These are phyloP conservation scores for Dactylellina drechsleri DNA, from an alignment of 2,329 filamentous ascomycete genomes.

Conservation along the genomic window DNA sequence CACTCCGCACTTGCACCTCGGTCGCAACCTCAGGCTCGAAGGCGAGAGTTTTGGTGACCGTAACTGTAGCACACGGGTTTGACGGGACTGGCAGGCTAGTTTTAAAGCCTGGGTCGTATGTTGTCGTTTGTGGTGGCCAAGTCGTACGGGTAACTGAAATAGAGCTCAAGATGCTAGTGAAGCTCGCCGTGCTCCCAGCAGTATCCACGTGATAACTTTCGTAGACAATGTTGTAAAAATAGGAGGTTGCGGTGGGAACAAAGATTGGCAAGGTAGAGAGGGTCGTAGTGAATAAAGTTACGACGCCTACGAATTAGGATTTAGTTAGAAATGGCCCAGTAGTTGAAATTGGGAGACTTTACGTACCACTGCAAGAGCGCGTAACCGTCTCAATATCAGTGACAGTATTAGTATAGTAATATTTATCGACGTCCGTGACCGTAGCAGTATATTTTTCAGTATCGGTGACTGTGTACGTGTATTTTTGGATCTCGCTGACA, in stretches of 20 bases:
- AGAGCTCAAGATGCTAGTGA: constrained; percentile 4
- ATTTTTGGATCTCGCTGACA: constrained; percentile 26
- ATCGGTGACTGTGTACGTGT: constrained; percentile 31
- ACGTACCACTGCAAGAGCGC: constrained; percentile 17
- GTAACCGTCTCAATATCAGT: constrained; percentile 36
- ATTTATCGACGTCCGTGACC: constrained; percentile 23
- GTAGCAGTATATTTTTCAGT: constrained; percentile 17
- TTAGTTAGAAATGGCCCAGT: not conserved
- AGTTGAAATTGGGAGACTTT: not conserved
- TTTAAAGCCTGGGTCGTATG: constrained; percentile 22
- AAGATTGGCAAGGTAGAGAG: constrained; percentile 13
- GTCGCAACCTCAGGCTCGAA: constrained; percentile 23
- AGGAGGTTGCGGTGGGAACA: constrained; percentile 22
- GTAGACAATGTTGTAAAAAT: constrained; percentile 21
- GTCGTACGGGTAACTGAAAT: constrained; percentile 19
- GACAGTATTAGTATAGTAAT: constrained; percentile 35
- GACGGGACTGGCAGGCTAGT: constrained; percentile 18
- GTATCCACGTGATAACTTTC: constrained; percentile 28
- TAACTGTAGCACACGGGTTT: constrained; percentile 18
- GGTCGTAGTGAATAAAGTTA: constrained; percentile 20
- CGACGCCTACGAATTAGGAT: constrained; percentile 2
- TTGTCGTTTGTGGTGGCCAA: constrained; percentile 21
- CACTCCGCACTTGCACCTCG: constrained; percentile 20
- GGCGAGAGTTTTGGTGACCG: constrained; percentile 13
- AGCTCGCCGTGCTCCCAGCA: constrained; percentile 19